Evolutionary conservation across 495 filamentous ascomycete genomes (phyloP).

Genomic region (Xylaria longipes): DNA sequence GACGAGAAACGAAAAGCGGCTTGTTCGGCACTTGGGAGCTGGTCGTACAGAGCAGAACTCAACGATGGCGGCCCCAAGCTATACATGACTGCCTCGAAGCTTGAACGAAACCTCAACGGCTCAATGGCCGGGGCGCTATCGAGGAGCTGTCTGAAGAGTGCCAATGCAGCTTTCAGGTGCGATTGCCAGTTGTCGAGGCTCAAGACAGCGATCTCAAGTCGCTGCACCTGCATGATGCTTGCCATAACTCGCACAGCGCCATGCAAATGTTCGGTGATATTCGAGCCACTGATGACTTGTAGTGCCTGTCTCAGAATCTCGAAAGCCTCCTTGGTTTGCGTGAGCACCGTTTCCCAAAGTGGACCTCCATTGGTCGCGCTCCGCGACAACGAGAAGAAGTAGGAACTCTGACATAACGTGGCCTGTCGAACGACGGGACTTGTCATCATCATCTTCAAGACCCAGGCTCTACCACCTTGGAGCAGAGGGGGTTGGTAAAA

Average conservation of each 20-base stretch:
- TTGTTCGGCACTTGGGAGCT: slow-evolving; percentile 57
- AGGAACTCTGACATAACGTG: slow-evolving; percentile 53
- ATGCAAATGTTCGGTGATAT: slow-evolving; percentile 35
- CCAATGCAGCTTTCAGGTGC: slow-evolving; percentile 56
- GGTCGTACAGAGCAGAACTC: too few species aligned
- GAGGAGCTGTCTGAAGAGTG: slow-evolving; percentile 55
- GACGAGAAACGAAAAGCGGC: slow-evolving; percentile 61
- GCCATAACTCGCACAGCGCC: slow-evolving; percentile 50
- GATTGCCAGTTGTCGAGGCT: slow-evolving; percentile 54
- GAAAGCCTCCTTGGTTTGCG: slow-evolving; percentile 41
- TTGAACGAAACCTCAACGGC: too few species aligned
- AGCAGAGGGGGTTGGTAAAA: slow-evolving; percentile 58
- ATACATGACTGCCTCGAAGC: too few species aligned
- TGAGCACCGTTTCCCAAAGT: slow-evolving; percentile 43
- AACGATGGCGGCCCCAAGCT: slow-evolving; percentile 25
- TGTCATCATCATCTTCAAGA: slow-evolving; percentile 57
- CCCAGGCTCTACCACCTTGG: slow-evolving; percentile 57
- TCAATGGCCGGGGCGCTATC: too few species aligned
- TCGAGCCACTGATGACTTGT: slow-evolving; percentile 38
- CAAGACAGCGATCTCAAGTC: slow-evolving; percentile 54
- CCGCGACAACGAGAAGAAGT: slow-evolving; percentile 52
- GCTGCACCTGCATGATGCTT: slow-evolving; percentile 61
- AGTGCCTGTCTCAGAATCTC: slow-evolving; percentile 39
- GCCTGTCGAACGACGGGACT: slow-evolving; percentile 57
- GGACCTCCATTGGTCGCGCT: slow-evolving; percentile 25